Evolutionary conservation across 352 stramenopile genomes (phyloP).

Genomic region (Pythium utonaiense): DNA sequence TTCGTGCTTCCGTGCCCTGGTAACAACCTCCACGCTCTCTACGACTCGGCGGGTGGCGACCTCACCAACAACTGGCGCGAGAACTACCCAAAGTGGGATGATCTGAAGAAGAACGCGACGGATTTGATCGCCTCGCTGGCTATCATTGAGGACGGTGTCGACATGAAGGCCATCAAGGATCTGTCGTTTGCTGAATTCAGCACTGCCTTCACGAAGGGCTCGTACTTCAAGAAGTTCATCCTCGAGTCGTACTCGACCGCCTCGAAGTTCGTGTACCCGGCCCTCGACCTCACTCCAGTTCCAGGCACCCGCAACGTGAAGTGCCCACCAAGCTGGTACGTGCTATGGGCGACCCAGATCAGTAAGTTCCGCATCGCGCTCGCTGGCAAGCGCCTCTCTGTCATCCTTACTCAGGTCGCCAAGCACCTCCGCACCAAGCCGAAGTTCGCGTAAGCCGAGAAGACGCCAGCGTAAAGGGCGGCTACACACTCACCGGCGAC

Average conservation of each 20-base stretch:
- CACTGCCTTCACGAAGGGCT: conserved; percentile 18
- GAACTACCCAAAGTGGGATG: conserved; percentile 7
- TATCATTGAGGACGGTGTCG: conserved; percentile 18
- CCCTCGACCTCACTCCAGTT: conserved; percentile 20
- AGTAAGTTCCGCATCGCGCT: conserved; percentile 23
- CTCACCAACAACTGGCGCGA: conserved; percentile 57
- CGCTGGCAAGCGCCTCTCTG: conserved; percentile 26
- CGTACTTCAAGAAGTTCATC: conserved; percentile 21
- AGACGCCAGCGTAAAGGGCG: too few relatives aligned
- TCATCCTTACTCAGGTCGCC: conserved; percentile 27
- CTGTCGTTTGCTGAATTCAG: conserved; percentile 21
- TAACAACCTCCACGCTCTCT: conserved; percentile 65
- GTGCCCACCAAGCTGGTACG: conserved; percentile 42
- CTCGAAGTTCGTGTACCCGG: conserved; percentile 23
- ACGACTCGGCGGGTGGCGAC: conserved; percentile 47
- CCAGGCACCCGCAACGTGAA: conserved; percentile 24
- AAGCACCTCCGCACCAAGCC: conserved; percentile 16
- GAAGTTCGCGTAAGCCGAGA: not conserved
- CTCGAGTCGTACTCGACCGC: conserved; percentile 28
- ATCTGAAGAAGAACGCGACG: conserved; percentile 37
- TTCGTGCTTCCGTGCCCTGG: conserved; percentile 46
- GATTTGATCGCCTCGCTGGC: conserved; percentile 28
- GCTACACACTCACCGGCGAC: too few relatives aligned
- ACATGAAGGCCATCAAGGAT: conserved; percentile 9
- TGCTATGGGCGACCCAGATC: conserved; percentile 17